Base-by-base conservation (phyloP, 2,329 filamentous ascomycete species). In the Arthrinium puccinioides region DNA sequence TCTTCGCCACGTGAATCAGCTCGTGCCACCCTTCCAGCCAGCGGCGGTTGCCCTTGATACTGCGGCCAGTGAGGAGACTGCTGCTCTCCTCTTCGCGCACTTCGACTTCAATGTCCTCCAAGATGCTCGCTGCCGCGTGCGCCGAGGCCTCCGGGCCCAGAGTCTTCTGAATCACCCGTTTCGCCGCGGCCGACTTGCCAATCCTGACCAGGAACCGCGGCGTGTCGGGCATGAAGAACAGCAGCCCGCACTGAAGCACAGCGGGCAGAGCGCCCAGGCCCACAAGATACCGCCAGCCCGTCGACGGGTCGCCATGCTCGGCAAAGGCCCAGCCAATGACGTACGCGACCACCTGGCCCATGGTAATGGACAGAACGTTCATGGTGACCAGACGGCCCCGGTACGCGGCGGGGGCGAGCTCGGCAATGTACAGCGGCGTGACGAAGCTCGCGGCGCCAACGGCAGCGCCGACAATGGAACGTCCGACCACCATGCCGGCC, bases 201-300 rank as follows among this genome's bases (percentile, higher is more conserved):
- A 72, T 76, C 55, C 80, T 82, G 15, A 94, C 80, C 16, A 96
- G 70, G 83, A 87, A 96, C 18, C 90, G 72, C 23, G 90, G 90
- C 10, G 86, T 94, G 61, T 97, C 90, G 0, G 88, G 88, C 74
- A 95, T 82, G 36, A 78, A 67, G 3, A 78, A 49, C 41, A 96
- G 63, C 38, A 94, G 63, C 0, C 69, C 55, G 5, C 77, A 74
- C 56, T 96, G 90, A 4, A 88, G 38, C 0, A 75, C 57, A 0
- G 88, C 89, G 0, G 90, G 90, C 19, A 83, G 44, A 8, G 84
- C 84, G 1, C 89, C 90, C 0, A 96, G 61, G 0, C 89, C 89
- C 1, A 96, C 88, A 76, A 95, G 89, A 81, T 85, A 94, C 34
- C 87, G 71, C 89, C 90, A 97, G 2, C 84, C 87, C 10, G 71